Evolutionary conservation across 2,329 filamentous ascomycete genomes (phyloP), one percentile per base, ranked within the genome.

Genomic region (Sphaerulina musiva): DNA sequence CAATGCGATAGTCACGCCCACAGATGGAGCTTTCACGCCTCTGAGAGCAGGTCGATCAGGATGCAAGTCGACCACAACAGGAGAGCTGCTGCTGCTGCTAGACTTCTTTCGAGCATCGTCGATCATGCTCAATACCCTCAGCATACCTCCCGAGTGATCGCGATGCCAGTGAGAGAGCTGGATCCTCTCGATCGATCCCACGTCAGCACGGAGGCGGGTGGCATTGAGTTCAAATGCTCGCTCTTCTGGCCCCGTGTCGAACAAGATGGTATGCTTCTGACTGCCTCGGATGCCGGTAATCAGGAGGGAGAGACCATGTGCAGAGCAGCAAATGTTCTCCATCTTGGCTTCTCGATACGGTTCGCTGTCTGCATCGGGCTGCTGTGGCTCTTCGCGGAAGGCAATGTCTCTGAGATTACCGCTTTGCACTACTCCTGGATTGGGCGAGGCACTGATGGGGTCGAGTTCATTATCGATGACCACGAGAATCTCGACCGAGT

Each of bases 381-480:
- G 29, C 31, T 59, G 39, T 8, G 53, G 26, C 29, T 53, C 29
- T 2, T 55, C 56, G 41, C 48, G 44, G 34, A 59, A 39, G 20
- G 58, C 59, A 31, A 65, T 59, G 12, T 65, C 62, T 57, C 53
- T 61, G 9, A 66, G 48, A 23, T 48, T 53, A 20, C 63, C 62
- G 31, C 48, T 47, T 48, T 65, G 62, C 10, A 55, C 38, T 7
- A 64, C 57, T n/a, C 53, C 51, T 7, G 49, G 44, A 17, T 62
- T 62, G 3, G 58, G 63, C 29, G 48, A 58, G 14, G 59, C 57
- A 14, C 63, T 64, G 46, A 65, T 64, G 14, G 64, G 64, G 47
- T 66, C 62, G 20, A 66, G 57, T 49, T 66, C 63, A 44, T 66
- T 66, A 57, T 66, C 63, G 34, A 66, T 58, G 23, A 66, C 62